These are phyloP conservation scores for Exsudoporus floridanus DNA, from an alignment of 1,284 basidiomycete species.

Conservation along the genomic window DNA sequence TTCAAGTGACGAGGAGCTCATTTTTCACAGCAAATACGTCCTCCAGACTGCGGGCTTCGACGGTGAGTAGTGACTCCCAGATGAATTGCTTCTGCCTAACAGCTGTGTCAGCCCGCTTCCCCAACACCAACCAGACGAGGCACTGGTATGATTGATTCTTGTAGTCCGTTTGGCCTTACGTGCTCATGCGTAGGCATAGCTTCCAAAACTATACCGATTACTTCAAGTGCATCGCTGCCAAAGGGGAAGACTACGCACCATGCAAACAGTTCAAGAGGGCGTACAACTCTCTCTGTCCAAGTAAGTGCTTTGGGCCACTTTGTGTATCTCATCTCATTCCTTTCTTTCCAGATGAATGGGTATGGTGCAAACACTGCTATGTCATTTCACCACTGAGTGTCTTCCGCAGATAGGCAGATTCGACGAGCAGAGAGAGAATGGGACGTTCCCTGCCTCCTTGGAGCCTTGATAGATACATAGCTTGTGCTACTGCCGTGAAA, in stretches of 20 bases:
- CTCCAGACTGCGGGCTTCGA: constrained; percentile 88
- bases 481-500: constrained; percentile 3
- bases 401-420: constrained; percentile 71
- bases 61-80: constrained; percentile 46
- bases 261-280: constrained; percentile 99
- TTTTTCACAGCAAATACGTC: constrained; percentile 65
- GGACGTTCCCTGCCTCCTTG: constrained; percentile 88
- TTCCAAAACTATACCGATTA: constrained; percentile 98
- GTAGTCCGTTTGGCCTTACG: neutral
- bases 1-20: neutral
- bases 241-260: constrained; percentile 96
- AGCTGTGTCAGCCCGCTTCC: constrained; percentile 75
- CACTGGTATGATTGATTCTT: constrained; percentile 68
- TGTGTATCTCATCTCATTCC: constrained; percentile 14
- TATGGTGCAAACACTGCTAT: constrained; percentile 37
- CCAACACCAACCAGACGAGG: constrained; percentile 92
- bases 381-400: constrained; percentile 9
- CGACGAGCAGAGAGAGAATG: constrained; percentile 90
- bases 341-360: constrained; percentile 74
- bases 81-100: constrained; percentile 9
- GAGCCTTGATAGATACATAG: constrained; percentile 56
- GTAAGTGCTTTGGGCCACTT: constrained; percentile 55
- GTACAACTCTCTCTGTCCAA: constrained; percentile 97
- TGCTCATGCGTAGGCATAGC: constrained; percentile 41
- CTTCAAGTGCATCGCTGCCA: constrained; percentile 96